Base-by-base conservation (phyloP, 2,329 filamentous ascomycete genomes). In the Fusarium luffae region DNA sequence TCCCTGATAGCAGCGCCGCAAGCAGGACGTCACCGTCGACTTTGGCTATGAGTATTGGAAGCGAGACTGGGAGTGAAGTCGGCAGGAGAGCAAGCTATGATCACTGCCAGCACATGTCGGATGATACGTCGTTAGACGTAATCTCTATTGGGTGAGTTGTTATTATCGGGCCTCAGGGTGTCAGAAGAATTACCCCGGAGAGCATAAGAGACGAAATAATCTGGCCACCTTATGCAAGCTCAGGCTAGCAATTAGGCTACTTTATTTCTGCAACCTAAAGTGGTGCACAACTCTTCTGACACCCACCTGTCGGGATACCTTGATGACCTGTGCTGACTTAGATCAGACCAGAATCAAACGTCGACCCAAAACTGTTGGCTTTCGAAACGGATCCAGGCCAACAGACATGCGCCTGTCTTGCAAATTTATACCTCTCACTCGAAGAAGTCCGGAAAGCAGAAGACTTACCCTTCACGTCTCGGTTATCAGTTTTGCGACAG, bases 361-460 rank as follows among this genome's bases (percentile, higher is more conserved):
- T 70, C 21, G 61, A 75, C 4, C 69, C 63, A 0, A 64, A 58
- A 11, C 9, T 68, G 1, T 19, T 71, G 30, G 52, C 48, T 3
- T 25, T 64, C 16, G 65, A 55, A 28, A 25, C 66, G 12, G 48
- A 69, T 1, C 52, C 64, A 7, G 51, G 46, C 5, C 63, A 72
- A 9, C 61, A 72, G 25, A 66, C 54, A 0, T 75, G 73, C 18
- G 72, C 73, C 2, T 75, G 73, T 44, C 68, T 75, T 2, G 73
- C 73, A 2, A 74, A 54, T 13, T 37, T 75, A 18, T 75, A 75
- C 34, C 28, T 75, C 3, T 75, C 68, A 16, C 42, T 75, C 0
- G 73, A 75, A 54, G 73, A 75, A 37, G 70, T 72, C 5, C 68
- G 73, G 5, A 67, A 65, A 30, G 58, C 66, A 42, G 71, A 75